phyloP scores from a whole-genome alignment of 1,284 basidiomycete species.

The Trichosporon sp. region DNA sequence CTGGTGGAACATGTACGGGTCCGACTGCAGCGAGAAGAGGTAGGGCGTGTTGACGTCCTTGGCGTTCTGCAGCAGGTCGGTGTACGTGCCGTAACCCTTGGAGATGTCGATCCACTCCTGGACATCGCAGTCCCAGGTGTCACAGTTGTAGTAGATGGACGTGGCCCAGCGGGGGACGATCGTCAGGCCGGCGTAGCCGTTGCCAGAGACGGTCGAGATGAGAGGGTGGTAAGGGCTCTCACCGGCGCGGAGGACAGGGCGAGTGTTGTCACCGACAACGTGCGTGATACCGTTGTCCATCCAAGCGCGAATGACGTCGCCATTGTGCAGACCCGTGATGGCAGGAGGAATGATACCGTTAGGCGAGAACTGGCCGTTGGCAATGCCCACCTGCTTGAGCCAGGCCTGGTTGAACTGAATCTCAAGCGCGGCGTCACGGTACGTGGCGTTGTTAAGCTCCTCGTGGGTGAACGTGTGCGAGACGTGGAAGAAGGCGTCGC shows the following conservation, averaged over 20 bases:
- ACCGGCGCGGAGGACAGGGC: constrained; percentile 4
- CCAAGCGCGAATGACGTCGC: constrained; percentile 11
- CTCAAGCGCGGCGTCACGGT: constrained; percentile 6
- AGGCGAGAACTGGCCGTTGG: background rate
- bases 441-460: constrained; percentile 11
- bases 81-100: constrained; percentile 4
- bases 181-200: constrained; percentile 7
- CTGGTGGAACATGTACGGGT: constrained; percentile 17
- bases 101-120: constrained; percentile 10
- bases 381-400: constrained; percentile 6
- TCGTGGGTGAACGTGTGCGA: constrained; percentile 11
- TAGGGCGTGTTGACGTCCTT: constrained; percentile 4
- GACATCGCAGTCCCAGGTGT: constrained; percentile 10
- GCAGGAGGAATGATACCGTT: constrained; percentile 9
- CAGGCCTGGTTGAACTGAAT: constrained; percentile 16
- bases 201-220: constrained; percentile 4
- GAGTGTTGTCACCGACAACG: constrained; percentile 13
- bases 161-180: constrained; percentile 12
- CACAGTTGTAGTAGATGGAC: constrained; percentile 12
- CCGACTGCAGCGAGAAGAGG: constrained; percentile 5
- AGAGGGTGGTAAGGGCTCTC: constrained; percentile 1
- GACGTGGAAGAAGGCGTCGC: constrained; percentile 9
- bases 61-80: constrained; percentile 6
- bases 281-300: constrained; percentile 9
- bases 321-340: constrained; percentile 15